Percentiles rank a stretch among this genome's conserved stretches.
Conservation (phyloP, 768 basidiomycete genomes). For the Hortiboletus flavorubellus region DNA sequence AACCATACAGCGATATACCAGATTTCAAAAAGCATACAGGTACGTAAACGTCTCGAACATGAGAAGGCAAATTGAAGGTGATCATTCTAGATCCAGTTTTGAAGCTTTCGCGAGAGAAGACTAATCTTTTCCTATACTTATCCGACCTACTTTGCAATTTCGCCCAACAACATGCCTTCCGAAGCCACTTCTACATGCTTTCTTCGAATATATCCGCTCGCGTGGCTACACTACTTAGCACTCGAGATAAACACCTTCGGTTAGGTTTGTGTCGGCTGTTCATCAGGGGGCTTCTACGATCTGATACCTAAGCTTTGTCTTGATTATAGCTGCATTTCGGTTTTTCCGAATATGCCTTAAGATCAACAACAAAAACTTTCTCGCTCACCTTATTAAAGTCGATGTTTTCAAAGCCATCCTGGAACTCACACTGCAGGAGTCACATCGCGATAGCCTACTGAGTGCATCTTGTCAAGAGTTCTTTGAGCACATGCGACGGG, state of each 20-base stretch:
- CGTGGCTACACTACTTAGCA: slow-evolving; percentile 73
- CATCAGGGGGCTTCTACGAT: not conserved
- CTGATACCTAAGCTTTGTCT: slow-evolving; percentile 9
- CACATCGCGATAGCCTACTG: slow-evolving; percentile 84
- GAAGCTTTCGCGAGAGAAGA: slow-evolving; percentile 64
- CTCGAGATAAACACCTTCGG: slow-evolving; percentile 88
- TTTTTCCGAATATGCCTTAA: slow-evolving; percentile 86
- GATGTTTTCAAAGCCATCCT: slow-evolving; percentile 82
- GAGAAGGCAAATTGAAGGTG: slow-evolving; percentile 1
- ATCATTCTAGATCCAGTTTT: slow-evolving; percentile 45
- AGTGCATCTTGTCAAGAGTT: slow-evolving; percentile 95
- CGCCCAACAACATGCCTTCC: slow-evolving; percentile 84
- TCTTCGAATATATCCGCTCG: slow-evolving; percentile 72
- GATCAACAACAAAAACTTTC: slow-evolving; percentile 74
- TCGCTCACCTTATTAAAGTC: slow-evolving; percentile 75
- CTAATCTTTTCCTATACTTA: slow-evolving; percentile 83
- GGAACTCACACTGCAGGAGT: slow-evolving; percentile 79
- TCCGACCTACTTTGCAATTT: slow-evolving; percentile 91
- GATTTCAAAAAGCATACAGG: slow-evolving; percentile 57
- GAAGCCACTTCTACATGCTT: slow-evolving; percentile 87
- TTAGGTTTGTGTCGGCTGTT: slow-evolving; percentile 58
- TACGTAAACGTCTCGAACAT: slow-evolving; percentile 14
- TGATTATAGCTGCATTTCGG: slow-evolving; percentile 74
- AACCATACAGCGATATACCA: slow-evolving; percentile 71
- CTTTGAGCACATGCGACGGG: slow-evolving; percentile 88